phyloP scores from a whole-genome alignment of 345 rosid genomes.

The Punica granatum region DNA sequence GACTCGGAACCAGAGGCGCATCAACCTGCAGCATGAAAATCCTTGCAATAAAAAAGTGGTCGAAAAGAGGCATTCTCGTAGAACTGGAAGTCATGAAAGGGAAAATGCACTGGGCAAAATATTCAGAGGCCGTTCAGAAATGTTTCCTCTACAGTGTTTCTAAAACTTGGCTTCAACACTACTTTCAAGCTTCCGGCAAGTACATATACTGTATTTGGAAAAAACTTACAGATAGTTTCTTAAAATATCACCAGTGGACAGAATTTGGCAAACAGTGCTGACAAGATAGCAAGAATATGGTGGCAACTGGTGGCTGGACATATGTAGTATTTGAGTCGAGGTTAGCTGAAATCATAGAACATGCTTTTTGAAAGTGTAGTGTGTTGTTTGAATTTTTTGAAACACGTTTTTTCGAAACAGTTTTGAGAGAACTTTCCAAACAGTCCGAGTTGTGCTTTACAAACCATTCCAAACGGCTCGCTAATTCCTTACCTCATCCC shows the following conservation, averaged over 20 bases:
- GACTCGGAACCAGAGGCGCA: constrained; percentile 56
- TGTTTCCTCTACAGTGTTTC: background rate
- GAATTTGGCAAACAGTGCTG: background rate
- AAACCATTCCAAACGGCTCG: background rate
- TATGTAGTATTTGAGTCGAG: background rate
- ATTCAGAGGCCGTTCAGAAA: background rate
- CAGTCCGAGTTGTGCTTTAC: background rate
- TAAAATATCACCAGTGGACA: background rate
- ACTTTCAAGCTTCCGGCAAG: background rate
- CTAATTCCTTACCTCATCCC: constrained; percentile 63
- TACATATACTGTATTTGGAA: background rate
- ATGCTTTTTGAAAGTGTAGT: background rate
- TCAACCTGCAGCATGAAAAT: constrained; percentile 50
- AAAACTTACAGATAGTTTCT: background rate
- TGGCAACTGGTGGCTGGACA: background rate
- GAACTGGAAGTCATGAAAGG: background rate
- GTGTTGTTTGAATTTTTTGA: background rate
- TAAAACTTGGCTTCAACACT: background rate
- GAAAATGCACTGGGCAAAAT: background rate
- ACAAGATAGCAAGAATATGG: background rate
- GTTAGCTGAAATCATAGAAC: background rate
- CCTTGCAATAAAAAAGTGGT: background rate
- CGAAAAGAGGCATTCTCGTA: background rate
- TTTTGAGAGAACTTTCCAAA: background rate
- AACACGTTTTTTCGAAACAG: background rate